Conservation (phyloP, 2,329 filamentous ascomycete species). For the Stemphylium beticola region DNA sequence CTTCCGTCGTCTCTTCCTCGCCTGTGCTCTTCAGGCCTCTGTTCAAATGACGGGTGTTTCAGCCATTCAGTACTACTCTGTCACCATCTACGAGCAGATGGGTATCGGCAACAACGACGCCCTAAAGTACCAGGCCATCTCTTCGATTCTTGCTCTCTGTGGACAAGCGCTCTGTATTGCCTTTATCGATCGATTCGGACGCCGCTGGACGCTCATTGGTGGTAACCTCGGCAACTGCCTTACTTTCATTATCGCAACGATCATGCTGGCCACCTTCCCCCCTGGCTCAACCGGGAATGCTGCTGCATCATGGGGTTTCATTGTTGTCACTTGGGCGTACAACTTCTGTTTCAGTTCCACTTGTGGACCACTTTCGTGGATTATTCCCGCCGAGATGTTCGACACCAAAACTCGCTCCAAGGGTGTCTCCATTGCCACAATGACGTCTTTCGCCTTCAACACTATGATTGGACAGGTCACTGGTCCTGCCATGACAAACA, state of each 20-base stretch:
- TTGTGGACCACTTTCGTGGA: slow-evolving; percentile 71
- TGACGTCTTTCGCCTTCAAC: slow-evolving; percentile 77
- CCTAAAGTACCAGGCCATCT: slow-evolving; percentile 78
- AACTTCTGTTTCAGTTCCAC: slow-evolving; percentile 78
- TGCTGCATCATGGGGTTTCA: slow-evolving; percentile 74
- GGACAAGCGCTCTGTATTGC: slow-evolving; percentile 73
- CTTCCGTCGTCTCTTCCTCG: slow-evolving; percentile 75
- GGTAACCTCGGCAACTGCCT: slow-evolving; percentile 75
- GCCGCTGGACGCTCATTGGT: slow-evolving; percentile 73
- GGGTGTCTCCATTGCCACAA: slow-evolving; percentile 76
- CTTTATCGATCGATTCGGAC: slow-evolving; percentile 72
- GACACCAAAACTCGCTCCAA: slow-evolving; percentile 77
- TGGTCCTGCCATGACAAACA: slow-evolving; percentile 62
- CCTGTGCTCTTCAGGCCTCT: slow-evolving; percentile 71
- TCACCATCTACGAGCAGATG: slow-evolving; percentile 70
- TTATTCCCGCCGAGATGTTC: slow-evolving; percentile 74
- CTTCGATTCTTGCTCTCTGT: slow-evolving; percentile 71
- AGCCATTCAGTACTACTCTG: slow-evolving; percentile 75
- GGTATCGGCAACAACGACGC: slow-evolving; percentile 70
- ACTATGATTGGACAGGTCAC: slow-evolving; percentile 76
- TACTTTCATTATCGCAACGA: slow-evolving; percentile 72
- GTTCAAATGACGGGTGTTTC: slow-evolving; percentile 74
- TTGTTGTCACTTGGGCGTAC: slow-evolving; percentile 78
- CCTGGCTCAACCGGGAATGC: slow-evolving; percentile 60
- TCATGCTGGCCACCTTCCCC: slow-evolving; percentile 66